These are phyloP conservation scores for Margaritispora aquatica DNA, from an alignment of 495 filamentous ascomycete genomes.

Conservation along the genomic window DNA sequence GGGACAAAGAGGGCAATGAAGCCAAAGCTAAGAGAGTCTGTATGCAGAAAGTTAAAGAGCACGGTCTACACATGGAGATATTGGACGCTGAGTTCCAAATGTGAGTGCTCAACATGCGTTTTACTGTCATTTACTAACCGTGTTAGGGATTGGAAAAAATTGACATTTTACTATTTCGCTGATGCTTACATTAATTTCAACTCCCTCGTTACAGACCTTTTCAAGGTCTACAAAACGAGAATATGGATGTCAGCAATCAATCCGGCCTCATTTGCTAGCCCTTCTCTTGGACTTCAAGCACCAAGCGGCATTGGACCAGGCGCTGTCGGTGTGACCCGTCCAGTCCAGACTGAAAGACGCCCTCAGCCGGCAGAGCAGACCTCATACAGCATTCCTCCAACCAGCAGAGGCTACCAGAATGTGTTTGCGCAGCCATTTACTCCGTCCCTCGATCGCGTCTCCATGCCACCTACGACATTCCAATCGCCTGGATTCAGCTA, in stretches of 20 bases:
- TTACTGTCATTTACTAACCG: conserved; percentile 6
- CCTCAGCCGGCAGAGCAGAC: conserved; percentile 34
- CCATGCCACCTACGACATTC: conserved; percentile 15
- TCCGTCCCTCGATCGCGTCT: conserved; percentile 8
- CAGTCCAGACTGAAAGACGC: conserved; percentile 39
- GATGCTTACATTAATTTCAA: conserved; percentile 99
- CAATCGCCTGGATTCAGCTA: conserved; percentile 23
- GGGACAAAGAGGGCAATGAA: conserved; percentile 95
- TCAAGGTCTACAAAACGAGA: conserved; percentile 97
- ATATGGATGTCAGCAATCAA: conserved; percentile 99
- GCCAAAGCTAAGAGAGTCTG: conserved; percentile 96
- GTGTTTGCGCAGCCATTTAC: conserved; percentile 28
- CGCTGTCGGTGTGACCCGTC: conserved; percentile 42
- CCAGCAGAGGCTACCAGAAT: conserved; percentile 31
- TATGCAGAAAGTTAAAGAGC: conserved; percentile 91
- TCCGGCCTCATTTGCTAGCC: conserved; percentile 92
- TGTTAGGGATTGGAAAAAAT: conserved; percentile 91
- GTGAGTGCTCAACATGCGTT: conserved; percentile 47
- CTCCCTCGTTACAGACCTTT: conserved; percentile 89
- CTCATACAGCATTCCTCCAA: conserved; percentile 30
- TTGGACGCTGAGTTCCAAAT: conserved; percentile 99
- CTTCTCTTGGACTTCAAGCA: conserved; percentile 60
- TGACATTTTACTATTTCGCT: conserved; percentile 98
- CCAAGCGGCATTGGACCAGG: conserved; percentile 58
- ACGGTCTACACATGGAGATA: conserved; percentile 96